phyloP scores from a whole-genome alignment of 2,329 filamentous ascomycete species.

The Albophoma yamanashiensis region DNA sequence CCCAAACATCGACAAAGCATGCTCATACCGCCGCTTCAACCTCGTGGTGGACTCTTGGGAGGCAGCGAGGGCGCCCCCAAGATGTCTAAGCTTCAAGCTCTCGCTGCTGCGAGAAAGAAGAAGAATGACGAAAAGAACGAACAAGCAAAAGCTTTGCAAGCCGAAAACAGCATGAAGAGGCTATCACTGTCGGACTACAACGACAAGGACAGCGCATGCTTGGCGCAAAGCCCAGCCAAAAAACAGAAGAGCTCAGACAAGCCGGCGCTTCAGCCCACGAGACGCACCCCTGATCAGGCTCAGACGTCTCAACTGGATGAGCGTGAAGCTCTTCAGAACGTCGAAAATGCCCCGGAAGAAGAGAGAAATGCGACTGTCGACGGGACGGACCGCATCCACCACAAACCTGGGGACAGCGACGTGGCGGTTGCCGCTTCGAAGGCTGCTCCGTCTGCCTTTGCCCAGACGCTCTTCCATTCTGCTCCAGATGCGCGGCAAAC shows the following conservation, averaged over 20 bases:
- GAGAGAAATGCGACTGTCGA: not conserved
- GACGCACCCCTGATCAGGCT: not conserved
- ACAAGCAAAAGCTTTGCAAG: constrained; percentile 12
- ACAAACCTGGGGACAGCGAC: constrained; percentile 1
- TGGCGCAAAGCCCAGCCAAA: constrained; percentile 9
- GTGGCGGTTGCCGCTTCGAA: constrained; percentile 8
- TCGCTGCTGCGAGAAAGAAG: constrained; percentile 78
- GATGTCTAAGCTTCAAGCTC: constrained; percentile 80
- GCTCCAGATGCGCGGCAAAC: constrained; percentile 16
- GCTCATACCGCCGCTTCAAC: constrained; percentile 45
- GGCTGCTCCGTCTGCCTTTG: constrained; percentile 43
- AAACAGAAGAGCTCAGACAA: constrained; percentile 11
- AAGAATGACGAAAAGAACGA: constrained; percentile 57
- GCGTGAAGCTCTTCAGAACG: not conserved
- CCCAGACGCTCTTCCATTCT: constrained; percentile 39
- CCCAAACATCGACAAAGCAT: constrained; percentile 55
- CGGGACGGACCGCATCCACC: not conserved
- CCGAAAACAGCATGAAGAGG: constrained; percentile 17
- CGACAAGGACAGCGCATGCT: constrained; percentile 16
- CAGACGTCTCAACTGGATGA: not conserved
- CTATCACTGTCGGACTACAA: constrained; percentile 18
- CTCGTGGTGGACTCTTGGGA: constrained; percentile 62
- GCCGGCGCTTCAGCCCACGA: not conserved
- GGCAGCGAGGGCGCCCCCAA: constrained; percentile 59
- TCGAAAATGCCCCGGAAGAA: not conserved